Conservation (phyloP, 1,284 basidiomycete species). For the Crepidotus sp. region DNA sequence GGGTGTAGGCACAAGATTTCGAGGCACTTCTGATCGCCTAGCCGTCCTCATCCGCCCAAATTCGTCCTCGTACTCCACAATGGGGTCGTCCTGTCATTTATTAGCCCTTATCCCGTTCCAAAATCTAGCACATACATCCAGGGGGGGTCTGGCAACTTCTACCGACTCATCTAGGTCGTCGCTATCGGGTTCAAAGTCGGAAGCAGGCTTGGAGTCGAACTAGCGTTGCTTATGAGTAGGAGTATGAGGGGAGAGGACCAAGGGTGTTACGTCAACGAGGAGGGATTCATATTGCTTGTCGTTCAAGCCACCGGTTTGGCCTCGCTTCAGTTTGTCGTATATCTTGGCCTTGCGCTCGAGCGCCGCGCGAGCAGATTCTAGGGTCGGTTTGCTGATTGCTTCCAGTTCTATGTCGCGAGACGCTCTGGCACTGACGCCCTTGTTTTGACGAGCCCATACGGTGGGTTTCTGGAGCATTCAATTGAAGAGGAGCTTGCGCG, state of each 20-base stretch:
- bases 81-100: slow-evolving; percentile 48
- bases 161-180: slow-evolving; percentile 69
- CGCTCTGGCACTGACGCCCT: slow-evolving; percentile 55
- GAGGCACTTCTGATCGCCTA: slow-evolving; percentile 69
- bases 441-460: slow-evolving; percentile 63
- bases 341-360: slow-evolving; percentile 76
- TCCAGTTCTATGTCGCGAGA: slow-evolving; percentile 61
- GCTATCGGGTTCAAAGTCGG: slow-evolving; percentile 53
- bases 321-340: slow-evolving; percentile 74
- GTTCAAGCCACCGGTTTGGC: slow-evolving; percentile 71
- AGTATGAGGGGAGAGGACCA: not conserved
- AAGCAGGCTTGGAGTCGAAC: slow-evolving; percentile 63
- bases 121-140: slow-evolving; percentile 27
- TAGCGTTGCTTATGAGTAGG: slow-evolving; percentile 22
- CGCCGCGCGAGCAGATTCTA: slow-evolving; percentile 57
- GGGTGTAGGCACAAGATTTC: slow-evolving; percentile 41
- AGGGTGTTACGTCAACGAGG: slow-evolving; percentile 64
- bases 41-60: slow-evolving; percentile 69
- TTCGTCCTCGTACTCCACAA: slow-evolving; percentile 82
- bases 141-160: slow-evolving; percentile 42
- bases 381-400: slow-evolving; percentile 52
- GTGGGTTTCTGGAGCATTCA: slow-evolving; percentile 49
- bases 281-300: slow-evolving; percentile 70
- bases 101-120: not conserved
- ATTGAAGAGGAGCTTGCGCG: not conserved